Evolutionary conservation across 2,329 filamentous ascomycete genomes (phyloP), one percentile per base, ranked within the genome.

Genomic region (Trichoderma simmonsii): DNA sequence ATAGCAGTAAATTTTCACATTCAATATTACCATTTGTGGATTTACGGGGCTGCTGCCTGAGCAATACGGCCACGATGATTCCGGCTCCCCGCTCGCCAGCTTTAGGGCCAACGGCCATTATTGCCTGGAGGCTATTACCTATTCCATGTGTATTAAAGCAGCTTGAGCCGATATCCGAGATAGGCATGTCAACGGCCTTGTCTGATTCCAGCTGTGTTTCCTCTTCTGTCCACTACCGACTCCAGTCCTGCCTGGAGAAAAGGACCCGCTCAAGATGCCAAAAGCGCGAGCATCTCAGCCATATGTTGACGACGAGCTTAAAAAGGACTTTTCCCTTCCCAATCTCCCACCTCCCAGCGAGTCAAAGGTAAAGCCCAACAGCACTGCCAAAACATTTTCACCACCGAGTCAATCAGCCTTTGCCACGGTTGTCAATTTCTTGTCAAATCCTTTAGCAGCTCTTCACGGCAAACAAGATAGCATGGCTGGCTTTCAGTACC

Each of bases 401-500:
- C n/a, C 30, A 0, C 21, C 18, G 1, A 32, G 5, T 14, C 48
- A 36, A 21, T 57, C 64, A 57, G 12, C 11, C 24, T 36, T 26
- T 30, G 9, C 8, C 48, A 26, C 15, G 6, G 21, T 57, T 12
- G 32, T 54, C 21, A 18, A n/a, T 1, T 15, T 56, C 6, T 4
- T 66, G 1, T 48, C 56, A 60, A 51, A 48, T 15, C 26, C 56
- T 28, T 43, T 21, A 14, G 14, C 34, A 18, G 14, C 21, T 48
- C n/a, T 43, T 11, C 36, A 28, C 12, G 14, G 9, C 24, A 66
- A 24, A 32, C 3, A 21, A 32, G 56, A 12, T 11, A 65, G 30
- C 14, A 71, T 65, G 70, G 8, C 70, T 8, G 64, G 34, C 30
- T 66, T 67, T 3, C 62, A 71, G 34, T 71, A 71, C 60, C 51